Conservation (phyloP, 257 asterid genomes). For the Paraleonurus japonicus region DNA sequence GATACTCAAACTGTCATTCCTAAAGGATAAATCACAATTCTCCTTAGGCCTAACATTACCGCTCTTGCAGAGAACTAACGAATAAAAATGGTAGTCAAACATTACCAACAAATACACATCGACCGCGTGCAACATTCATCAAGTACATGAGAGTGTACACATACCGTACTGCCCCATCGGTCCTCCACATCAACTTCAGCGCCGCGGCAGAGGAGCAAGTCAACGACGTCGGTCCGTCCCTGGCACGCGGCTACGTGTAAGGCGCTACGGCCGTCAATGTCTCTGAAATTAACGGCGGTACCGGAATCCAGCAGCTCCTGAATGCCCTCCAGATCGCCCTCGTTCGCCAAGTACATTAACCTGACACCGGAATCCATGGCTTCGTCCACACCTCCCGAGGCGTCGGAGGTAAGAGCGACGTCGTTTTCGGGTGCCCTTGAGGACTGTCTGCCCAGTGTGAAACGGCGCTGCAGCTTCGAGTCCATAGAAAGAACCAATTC, state of each 20-base stretch:
- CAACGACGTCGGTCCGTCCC: constrained; percentile 56
- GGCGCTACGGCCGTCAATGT: constrained; percentile 76
- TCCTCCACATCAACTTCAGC: constrained; percentile 61
- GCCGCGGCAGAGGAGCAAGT: constrained; percentile 53
- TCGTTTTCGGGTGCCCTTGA: constrained; percentile 53
- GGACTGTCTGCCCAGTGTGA: constrained; percentile 62
- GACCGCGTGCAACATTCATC: background rate
- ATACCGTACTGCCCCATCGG: constrained; percentile 96
- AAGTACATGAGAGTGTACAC: background rate
- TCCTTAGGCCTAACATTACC: background rate
- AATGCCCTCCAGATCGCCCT: constrained; percentile 80
- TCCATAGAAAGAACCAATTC: constrained; percentile 35
- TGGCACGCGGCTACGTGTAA: constrained; percentile 87
- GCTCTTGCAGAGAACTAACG: background rate
- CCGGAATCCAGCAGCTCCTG: constrained; percentile 61
- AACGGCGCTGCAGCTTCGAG: constrained; percentile 55
- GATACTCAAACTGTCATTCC: constrained; percentile 6
- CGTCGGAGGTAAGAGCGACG: constrained; percentile 20
- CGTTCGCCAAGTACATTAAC: constrained; percentile 73
- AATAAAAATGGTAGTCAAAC: constrained; percentile 8
- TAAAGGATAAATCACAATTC: constrained; percentile 15
- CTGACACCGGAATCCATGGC: constrained; percentile 59
- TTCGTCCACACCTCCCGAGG: constrained; percentile 29
- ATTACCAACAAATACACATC: background rate
- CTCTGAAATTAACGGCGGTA: constrained; percentile 60